These are phyloP conservation scores for Erigeron canadensis DNA, from an alignment of 129 eudicot species.

Conservation along the genomic window DNA sequence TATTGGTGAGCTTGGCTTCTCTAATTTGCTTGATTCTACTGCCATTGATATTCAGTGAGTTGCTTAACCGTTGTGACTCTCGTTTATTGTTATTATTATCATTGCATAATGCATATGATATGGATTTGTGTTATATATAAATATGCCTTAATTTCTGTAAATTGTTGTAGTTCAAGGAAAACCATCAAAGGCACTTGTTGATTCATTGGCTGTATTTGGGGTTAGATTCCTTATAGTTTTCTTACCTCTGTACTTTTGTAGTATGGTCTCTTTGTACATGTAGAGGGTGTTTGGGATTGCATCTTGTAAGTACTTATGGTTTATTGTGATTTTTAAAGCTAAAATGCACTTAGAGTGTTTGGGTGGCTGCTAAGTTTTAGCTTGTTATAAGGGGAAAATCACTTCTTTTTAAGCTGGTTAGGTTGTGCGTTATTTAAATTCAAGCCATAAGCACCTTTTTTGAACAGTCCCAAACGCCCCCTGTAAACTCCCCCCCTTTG, in stretches of 20 bases:
- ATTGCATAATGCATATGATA: background rate
- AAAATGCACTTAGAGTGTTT: too few relatives aligned
- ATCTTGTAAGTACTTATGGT: too few relatives aligned
- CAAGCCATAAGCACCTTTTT: background rate
- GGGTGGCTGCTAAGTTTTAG: too few relatives aligned
- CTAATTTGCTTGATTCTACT: conserved; percentile 78
- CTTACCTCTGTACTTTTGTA: background rate
- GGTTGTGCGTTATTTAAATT: background rate
- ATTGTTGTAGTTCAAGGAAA: conserved; percentile 77
- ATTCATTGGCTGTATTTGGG: conserved; percentile 92
- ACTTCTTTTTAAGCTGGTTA: conserved; percentile 3
- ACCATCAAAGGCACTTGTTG: conserved; percentile 81
- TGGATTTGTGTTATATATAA: conserved; percentile 3
- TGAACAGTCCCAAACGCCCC: too few relatives aligned
- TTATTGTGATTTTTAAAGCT: too few relatives aligned
- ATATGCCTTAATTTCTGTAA: conserved; percentile 11
- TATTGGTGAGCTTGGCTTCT: conserved; percentile 98
- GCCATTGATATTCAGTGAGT: conserved; percentile 87
- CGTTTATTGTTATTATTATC: background rate
- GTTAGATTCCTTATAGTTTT: conserved; percentile 44
- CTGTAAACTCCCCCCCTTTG: background rate
- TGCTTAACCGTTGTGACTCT: background rate
- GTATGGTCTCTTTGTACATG: background rate
- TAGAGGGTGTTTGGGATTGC: too few relatives aligned
- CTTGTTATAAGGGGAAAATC: too few relatives aligned